These are phyloP conservation scores for Penicillium bialowiezense DNA, from an alignment of 495 filamentous ascomycete species.

Conservation along the genomic window DNA sequence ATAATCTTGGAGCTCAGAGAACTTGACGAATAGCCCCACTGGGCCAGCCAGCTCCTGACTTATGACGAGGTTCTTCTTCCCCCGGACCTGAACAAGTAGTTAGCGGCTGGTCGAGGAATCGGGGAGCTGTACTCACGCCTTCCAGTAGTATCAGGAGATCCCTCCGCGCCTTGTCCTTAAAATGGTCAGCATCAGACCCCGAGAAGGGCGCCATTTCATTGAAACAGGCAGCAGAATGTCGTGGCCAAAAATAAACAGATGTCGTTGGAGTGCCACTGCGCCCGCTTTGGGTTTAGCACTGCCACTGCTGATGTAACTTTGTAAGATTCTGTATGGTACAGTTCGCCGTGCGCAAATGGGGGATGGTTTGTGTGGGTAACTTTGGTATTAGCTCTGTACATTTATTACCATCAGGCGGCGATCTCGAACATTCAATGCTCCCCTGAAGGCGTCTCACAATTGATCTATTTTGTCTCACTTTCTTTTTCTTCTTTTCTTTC, in stretches of 20 bases:
- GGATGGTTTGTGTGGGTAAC: neutral
- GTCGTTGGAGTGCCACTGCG: constrained; percentile 8
- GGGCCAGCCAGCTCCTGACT: constrained; percentile 87
- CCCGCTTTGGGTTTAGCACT: constrained; percentile 10
- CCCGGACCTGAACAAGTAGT: constrained; percentile 67
- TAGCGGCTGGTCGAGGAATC: constrained; percentile 15
- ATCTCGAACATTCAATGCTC: constrained; percentile 6
- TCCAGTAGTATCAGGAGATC: constrained; percentile 84
- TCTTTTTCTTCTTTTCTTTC: constrained; percentile 7
- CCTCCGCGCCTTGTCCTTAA: constrained; percentile 78
- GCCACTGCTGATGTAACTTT: constrained; percentile 11
- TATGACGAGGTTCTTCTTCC: constrained; percentile 97
- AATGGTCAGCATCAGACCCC: constrained; percentile 74
- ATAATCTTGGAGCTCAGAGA: constrained; percentile 86
- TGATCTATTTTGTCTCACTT: constrained; percentile 7
- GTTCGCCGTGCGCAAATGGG: neutral
- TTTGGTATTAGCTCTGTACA: neutral
- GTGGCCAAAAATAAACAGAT: constrained; percentile 20
- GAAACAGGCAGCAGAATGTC: constrained; percentile 14
- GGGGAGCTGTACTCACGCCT: constrained; percentile 70
- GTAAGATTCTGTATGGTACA: constrained; percentile 2
- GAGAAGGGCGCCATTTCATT: constrained; percentile 56
- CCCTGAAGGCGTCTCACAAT: constrained; percentile 9
- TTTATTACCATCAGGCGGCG: constrained; percentile 9
- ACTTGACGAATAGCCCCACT: constrained; percentile 88